Conservation (phyloP, 257 asterid genomes). For the Orobanche coerulescens region DNA sequence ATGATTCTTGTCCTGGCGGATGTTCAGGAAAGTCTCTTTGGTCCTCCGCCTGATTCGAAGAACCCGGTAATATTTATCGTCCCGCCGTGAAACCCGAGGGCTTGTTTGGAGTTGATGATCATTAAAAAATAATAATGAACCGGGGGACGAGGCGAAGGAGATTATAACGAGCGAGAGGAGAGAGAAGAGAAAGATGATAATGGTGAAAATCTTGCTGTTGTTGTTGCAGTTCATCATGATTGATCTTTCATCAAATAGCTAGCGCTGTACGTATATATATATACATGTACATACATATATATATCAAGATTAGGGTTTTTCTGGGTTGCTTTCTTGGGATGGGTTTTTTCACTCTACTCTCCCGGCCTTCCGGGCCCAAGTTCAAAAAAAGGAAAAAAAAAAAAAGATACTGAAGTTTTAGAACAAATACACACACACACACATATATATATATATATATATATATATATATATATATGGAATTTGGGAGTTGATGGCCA, state of each 20-base stretch:
- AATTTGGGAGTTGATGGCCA: too few relatives aligned
- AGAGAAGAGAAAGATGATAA: slow-evolving; percentile 15
- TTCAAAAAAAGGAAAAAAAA: too few relatives aligned
- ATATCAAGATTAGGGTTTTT: slow-evolving; percentile 8
- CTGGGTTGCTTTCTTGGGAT: slow-evolving; percentile 2
- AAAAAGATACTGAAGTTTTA: too few relatives aligned
- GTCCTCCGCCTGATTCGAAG: slow-evolving; percentile 26
- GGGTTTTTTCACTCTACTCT: background rate
- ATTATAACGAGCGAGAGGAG: slow-evolving; percentile 19
- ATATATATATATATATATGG: too few relatives aligned
- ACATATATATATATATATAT: too few relatives aligned
- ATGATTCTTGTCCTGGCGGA: slow-evolving; percentile 10
- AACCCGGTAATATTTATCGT: too few relatives aligned
- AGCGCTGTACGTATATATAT: too few relatives aligned
- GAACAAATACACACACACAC: too few relatives aligned
- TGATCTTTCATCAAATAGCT: background rate
- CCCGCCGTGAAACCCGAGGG: background rate
- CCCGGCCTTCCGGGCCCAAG: too few relatives aligned
- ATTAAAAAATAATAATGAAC: slow-evolving; percentile 12
- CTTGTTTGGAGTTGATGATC: slow-evolving; percentile 4
- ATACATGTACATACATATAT: too few relatives aligned
- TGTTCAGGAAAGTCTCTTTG: slow-evolving; percentile 18
- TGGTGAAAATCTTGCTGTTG: slow-evolving; percentile 3
- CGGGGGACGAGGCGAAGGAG: slow-evolving; percentile 14
- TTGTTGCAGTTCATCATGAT: slow-evolving; percentile 17